Percentiles rank a stretch among this genome's conserved stretches.
These are phyloP conservation scores for Penicillium angulare DNA, from an alignment of 495 filamentous ascomycete genomes.

Conservation along the genomic window DNA sequence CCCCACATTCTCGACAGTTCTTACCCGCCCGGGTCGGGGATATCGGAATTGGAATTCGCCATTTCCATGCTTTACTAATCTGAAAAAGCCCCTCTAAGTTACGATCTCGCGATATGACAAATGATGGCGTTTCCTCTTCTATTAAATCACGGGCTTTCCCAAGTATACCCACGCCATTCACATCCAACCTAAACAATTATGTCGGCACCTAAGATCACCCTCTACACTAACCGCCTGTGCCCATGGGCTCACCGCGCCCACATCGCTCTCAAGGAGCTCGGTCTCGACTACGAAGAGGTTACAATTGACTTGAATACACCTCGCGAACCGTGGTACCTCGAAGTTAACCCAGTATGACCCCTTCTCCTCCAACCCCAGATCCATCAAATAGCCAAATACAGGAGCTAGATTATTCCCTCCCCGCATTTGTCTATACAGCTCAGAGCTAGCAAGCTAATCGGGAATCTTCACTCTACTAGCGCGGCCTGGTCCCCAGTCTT, in stretches of 20 bases:
- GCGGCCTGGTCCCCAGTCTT: slow-evolving; percentile 75
- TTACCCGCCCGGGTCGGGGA: slow-evolving; percentile 18
- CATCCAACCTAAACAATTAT: slow-evolving; percentile 14
- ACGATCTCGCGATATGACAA: slow-evolving; percentile 17
- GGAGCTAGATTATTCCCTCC: too few relatives aligned
- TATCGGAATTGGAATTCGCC: slow-evolving; percentile 16
- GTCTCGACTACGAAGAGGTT: slow-evolving; percentile 73
- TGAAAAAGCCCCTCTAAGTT: slow-evolving; percentile 15
- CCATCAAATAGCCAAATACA: too few relatives aligned
- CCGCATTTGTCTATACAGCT: too few relatives aligned
- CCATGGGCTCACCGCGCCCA: slow-evolving; percentile 84
- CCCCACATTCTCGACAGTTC: slow-evolving; percentile 18
- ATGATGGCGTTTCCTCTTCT: slow-evolving; percentile 12
- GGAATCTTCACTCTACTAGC: slow-evolving; percentile 28
- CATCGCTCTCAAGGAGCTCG: slow-evolving; percentile 71
- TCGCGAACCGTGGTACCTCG: slow-evolving; percentile 78
- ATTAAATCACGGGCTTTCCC: background rate
- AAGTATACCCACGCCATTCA: background rate
- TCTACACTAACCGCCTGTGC: slow-evolving; percentile 77
- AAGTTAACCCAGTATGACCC: slow-evolving; percentile 68
- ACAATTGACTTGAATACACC: slow-evolving; percentile 72
- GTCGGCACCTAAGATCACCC: slow-evolving; percentile 46
- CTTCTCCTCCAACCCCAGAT: background rate
- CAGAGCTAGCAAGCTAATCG: background rate
- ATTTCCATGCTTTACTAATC: slow-evolving; percentile 30